Evolutionary conservation across 2,329 filamentous ascomycete species (phyloP).

Genomic region (Penicillium sp.): DNA sequence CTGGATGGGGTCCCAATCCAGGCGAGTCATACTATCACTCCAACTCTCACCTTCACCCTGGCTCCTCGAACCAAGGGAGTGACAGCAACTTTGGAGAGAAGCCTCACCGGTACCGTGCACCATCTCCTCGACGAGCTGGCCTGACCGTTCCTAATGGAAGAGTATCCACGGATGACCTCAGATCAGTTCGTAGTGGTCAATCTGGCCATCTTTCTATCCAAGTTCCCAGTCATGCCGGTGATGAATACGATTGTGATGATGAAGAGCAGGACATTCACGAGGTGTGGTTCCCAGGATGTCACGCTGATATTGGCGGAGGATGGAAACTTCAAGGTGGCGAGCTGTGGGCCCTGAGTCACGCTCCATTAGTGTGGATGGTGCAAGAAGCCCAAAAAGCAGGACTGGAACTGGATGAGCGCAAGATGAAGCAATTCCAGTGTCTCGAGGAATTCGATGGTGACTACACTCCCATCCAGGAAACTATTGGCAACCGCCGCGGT

Average conservation of each 20-base stretch:
- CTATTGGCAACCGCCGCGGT: conserved; percentile 18
- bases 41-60: conserved; percentile 20
- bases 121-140: conserved; percentile 21
- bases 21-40: conserved; percentile 34
- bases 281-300: conserved; percentile 72
- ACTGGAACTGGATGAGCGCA: conserved; percentile 68
- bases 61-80: conserved; percentile 15
- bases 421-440: conserved; percentile 68
- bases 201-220: conserved; percentile 31
- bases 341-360: conserved; percentile 61
- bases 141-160: conserved; percentile 31
- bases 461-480: conserved; percentile 35
- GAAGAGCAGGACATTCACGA: conserved; percentile 71
- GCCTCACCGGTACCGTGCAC: conserved; percentile 31
- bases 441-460: conserved; percentile 46
- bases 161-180: conserved; percentile 31
- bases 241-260: conserved; percentile 30
- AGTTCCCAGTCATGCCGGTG: conserved; percentile 22
- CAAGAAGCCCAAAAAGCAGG: conserved; percentile 65
- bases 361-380: conserved; percentile 71
- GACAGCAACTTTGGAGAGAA: conserved; percentile 10
- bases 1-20: conserved; percentile 16
- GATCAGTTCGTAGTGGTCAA: conserved; percentile 31
- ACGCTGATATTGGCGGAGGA: conserved; percentile 77
- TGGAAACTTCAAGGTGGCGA: conserved; percentile 64